Conservation (phyloP, 306 rosid genomes). For the Prosopis cineraria region DNA sequence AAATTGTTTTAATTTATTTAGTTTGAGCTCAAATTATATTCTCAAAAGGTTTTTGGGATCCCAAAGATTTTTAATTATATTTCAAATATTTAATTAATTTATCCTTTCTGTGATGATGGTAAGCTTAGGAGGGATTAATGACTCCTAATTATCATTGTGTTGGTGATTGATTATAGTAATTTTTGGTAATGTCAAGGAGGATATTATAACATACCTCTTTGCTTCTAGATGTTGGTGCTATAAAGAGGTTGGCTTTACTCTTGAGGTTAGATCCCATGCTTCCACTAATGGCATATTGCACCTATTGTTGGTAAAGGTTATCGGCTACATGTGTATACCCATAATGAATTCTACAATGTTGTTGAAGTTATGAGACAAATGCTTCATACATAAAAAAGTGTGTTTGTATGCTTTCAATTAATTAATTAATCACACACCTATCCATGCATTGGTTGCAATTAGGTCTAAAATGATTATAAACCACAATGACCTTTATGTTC, state of each 20-base stretch:
- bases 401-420: not conserved
- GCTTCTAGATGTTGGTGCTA: conserved; percentile 41
- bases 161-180: no score
- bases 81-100: no score
- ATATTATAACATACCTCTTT: conserved; percentile 49
- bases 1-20: no score
- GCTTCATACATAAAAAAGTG: not conserved
- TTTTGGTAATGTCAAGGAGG: no score
- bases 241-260: conserved; percentile 49
- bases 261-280: conserved; percentile 45
- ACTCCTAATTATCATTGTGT: no score
- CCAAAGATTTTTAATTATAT: no score
- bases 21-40: no score
- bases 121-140: no score
- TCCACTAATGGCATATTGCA: conserved; percentile 49
- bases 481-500: conserved; percentile 34
- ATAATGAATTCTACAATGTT: conserved; percentile 28
- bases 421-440: conserved; percentile 24
- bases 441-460: conserved; percentile 42
- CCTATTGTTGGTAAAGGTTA: conserved; percentile 40
- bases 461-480: conserved; percentile 46
- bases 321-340: conserved; percentile 50
- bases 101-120: no score
- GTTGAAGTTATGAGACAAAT: not conserved
- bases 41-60: no score